A percentile compares a stretch with the other conserved stretches of the same genome.
phyloP scores from a whole-genome alignment of 208 protist species.

The Leishmania martiniquensis region DNA sequence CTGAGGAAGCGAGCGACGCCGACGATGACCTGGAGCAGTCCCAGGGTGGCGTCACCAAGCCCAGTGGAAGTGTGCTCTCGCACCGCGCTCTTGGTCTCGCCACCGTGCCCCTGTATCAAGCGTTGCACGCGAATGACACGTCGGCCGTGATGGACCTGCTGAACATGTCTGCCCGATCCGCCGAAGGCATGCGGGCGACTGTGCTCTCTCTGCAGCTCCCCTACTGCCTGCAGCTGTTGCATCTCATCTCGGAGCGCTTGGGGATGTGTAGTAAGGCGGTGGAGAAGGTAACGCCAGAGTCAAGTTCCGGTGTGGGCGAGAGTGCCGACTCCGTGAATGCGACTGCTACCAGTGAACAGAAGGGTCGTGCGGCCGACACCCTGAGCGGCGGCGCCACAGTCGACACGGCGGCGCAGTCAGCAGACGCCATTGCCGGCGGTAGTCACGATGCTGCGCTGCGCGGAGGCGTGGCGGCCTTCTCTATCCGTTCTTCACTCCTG shows the following conservation, averaged over 20 bases:
- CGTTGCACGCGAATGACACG: slow-evolving; percentile 78
- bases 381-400: neutral
- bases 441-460: slow-evolving; percentile 26
- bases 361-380: neutral
- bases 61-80: slow-evolving; percentile 22
- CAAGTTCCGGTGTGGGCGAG: neutral
- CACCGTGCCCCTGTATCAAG: slow-evolving; percentile 86
- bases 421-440: neutral
- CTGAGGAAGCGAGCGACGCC: slow-evolving; percentile 1
- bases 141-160: slow-evolving; percentile 85
- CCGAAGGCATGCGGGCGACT: slow-evolving; percentile 62
- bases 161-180: slow-evolving; percentile 56
- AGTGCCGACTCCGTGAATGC: neutral
- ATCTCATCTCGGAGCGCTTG: slow-evolving; percentile 67
- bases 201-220: slow-evolving; percentile 72
- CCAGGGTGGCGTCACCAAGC: neutral
- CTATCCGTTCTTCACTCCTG: slow-evolving; percentile 66
- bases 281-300: slow-evolving; percentile 11
- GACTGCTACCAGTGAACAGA: neutral
- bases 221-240: slow-evolving; percentile 78
- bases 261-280: slow-evolving; percentile 41
- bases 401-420: neutral
- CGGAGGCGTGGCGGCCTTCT: slow-evolving; percentile 45
- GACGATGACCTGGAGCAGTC: neutral
- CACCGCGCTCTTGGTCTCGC: slow-evolving; percentile 71